Conservation (phyloP, 352 stramenopile genomes). For the Phytophthora cactorum region DNA sequence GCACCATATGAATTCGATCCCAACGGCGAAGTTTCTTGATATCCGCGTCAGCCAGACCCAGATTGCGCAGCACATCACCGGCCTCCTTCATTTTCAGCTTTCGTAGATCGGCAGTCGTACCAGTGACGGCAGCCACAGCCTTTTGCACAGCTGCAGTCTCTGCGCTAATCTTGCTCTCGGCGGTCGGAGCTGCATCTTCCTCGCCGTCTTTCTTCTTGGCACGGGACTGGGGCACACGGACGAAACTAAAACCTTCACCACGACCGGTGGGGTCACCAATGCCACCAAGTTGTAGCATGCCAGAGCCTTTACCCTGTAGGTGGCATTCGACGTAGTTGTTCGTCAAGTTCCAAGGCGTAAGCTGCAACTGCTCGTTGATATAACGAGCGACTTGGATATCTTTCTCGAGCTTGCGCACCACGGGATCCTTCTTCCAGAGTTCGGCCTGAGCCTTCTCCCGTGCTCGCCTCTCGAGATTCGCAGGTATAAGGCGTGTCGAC, state of each 20-base stretch:
- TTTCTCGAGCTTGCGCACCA: conserved; percentile 75
- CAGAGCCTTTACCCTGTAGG: conserved; percentile 83
- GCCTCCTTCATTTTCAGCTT: conserved; percentile 90
- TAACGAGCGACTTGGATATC: conserved; percentile 86
- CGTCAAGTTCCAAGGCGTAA: conserved; percentile 86
- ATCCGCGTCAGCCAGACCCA: conserved; percentile 78
- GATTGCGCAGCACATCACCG: conserved; percentile 79
- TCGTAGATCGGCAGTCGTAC: conserved; percentile 84
- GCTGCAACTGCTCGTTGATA: conserved; percentile 78
- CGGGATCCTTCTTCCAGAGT: conserved; percentile 73
- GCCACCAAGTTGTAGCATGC: conserved; percentile 81
- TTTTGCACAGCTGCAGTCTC: conserved; percentile 78
- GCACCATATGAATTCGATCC: conserved; percentile 86
- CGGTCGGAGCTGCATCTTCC: conserved; percentile 52
- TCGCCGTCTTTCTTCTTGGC: conserved; percentile 86
- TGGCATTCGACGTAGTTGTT: conserved; percentile 90
- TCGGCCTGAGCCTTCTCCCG: conserved; percentile 72
- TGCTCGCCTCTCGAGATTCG: conserved; percentile 54
- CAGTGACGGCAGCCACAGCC: conserved; percentile 77
- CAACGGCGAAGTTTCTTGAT: conserved; percentile 85
- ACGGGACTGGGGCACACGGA: conserved; percentile 76
- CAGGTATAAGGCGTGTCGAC: conserved; percentile 56
- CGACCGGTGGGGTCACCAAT: conserved; percentile 83
- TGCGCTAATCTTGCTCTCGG: conserved; percentile 50
- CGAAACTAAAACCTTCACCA: conserved; percentile 88